Evolutionary conservation across 192 early-diverging fungal species (phyloP).

Genomic region (Diversispora eburnea): DNA sequence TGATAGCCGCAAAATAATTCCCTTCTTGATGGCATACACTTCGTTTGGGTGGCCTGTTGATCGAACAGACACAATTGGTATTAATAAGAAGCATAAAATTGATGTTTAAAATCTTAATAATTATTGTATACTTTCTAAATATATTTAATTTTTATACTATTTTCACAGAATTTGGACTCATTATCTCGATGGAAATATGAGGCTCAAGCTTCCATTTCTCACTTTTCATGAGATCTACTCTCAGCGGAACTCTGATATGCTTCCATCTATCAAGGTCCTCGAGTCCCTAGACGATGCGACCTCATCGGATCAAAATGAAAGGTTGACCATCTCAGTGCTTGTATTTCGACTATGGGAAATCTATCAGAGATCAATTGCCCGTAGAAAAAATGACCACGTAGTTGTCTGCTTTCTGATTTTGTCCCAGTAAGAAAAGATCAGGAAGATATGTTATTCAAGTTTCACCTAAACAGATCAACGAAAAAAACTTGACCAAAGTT

Average conservation of each 20-base stretch:
- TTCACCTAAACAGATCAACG: slow-evolving; percentile 11
- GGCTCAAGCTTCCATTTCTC: neutral
- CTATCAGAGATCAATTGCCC: slow-evolving; percentile 9
- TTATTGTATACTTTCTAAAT: neutral
- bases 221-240: slow-evolving; percentile 19
- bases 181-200: neutral
- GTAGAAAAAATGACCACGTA: too few species aligned
- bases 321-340: slow-evolving; percentile 12
- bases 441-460: neutral
- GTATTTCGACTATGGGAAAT: neutral
- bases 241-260: neutral
- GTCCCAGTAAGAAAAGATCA: neutral
- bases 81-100: slow-evolving; percentile 15
- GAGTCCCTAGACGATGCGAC: slow-evolving; percentile 1
- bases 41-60: slow-evolving; percentile 4
- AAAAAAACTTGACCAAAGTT: neutral
- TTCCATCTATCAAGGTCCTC: slow-evolving; percentile 3
- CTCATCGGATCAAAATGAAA: slow-evolving; percentile 13
- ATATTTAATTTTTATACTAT: slow-evolving; percentile 5
- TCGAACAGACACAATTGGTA: neutral
- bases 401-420: neutral
- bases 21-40: neutral
- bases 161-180: neutral
- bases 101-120: slow-evolving; percentile 12
- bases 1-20: neutral